These are phyloP conservation scores for Solioccasus polychromus DNA, from an alignment of 768 basidiomycete genomes.

Conservation along the genomic window DNA sequence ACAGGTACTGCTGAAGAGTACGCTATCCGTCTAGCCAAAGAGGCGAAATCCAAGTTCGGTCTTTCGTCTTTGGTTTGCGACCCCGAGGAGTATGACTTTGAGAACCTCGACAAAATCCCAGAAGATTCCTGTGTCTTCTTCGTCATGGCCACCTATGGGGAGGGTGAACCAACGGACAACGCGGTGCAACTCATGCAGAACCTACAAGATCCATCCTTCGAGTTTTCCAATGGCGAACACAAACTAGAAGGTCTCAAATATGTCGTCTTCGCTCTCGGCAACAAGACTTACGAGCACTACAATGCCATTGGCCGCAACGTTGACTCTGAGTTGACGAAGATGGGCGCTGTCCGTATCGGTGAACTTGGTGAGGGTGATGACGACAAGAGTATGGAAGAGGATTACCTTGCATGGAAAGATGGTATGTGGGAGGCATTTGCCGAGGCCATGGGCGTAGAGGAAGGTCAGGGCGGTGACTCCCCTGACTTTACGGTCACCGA, in stretches of 20 bases:
- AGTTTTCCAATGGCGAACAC: constrained; percentile 78
- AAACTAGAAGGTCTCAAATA: constrained; percentile 85
- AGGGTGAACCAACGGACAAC: constrained; percentile 98
- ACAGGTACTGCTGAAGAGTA: constrained; percentile 99
- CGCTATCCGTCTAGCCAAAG: constrained; percentile 95
- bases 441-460: constrained; percentile 82
- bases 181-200: constrained; percentile 94
- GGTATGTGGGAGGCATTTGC: constrained; percentile 93
- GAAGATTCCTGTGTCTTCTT: constrained; percentile 89
- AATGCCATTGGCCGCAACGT: constrained; percentile 83
- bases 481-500: constrained; percentile 93
- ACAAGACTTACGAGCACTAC: constrained; percentile 95
- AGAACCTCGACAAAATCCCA: constrained; percentile 88
- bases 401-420: constrained; percentile 99
- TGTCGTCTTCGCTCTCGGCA: constrained; percentile 91
- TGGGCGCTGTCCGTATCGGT: constrained; percentile 85
- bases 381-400: constrained; percentile 99
- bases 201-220: constrained; percentile 80
- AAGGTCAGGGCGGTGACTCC: constrained; percentile 92
- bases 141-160: constrained; percentile 97
- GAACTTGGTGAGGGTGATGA: constrained; percentile 96
- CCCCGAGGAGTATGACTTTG: constrained; percentile 98
- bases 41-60: constrained; percentile 95
- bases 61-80: constrained; percentile 95
- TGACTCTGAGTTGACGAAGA: constrained; percentile 67